A percentile compares a stretch with the other conserved stretches of the same genome.
Evolutionary conservation across 306 rosid species (phyloP).

Genomic region (Acacia melanoxylon): DNA sequence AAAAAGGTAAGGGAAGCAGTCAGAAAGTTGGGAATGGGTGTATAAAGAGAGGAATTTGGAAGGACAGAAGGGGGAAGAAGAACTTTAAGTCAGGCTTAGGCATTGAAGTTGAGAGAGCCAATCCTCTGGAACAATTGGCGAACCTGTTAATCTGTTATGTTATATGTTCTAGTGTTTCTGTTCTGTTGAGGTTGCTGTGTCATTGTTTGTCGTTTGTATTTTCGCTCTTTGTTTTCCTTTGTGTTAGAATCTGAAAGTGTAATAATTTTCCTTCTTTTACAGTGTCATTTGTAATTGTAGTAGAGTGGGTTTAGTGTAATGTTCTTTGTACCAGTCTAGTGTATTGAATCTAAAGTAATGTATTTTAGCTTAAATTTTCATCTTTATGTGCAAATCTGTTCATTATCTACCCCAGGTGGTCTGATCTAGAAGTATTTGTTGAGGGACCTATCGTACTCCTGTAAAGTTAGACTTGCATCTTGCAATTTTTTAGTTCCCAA

Average conservation of each 20-base stretch:
- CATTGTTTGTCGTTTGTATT: not conserved
- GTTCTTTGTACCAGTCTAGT: not conserved
- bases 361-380: not conserved
- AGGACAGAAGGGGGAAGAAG: not conserved
- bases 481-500: not conserved
- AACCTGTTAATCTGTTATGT: too few relatives aligned
- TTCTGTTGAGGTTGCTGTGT: not conserved
- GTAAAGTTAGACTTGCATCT: not conserved
- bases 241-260: not conserved
- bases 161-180: not conserved
- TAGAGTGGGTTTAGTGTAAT: not conserved
- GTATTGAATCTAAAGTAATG: not conserved
- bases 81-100: not conserved
- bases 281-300: not conserved
- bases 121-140: not conserved
- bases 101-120: not conserved
- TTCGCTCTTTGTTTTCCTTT: not conserved
- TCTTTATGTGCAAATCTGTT: not conserved
- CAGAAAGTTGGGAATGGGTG: not conserved
- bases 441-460: not conserved
- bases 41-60: not conserved
- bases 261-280: not conserved
- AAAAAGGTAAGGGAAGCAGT: not conserved
- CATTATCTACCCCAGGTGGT: not conserved
- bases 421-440: not conserved